These are phyloP conservation scores for Fraxinus americana DNA, from an alignment of 257 asterid species.

Conservation along the genomic window DNA sequence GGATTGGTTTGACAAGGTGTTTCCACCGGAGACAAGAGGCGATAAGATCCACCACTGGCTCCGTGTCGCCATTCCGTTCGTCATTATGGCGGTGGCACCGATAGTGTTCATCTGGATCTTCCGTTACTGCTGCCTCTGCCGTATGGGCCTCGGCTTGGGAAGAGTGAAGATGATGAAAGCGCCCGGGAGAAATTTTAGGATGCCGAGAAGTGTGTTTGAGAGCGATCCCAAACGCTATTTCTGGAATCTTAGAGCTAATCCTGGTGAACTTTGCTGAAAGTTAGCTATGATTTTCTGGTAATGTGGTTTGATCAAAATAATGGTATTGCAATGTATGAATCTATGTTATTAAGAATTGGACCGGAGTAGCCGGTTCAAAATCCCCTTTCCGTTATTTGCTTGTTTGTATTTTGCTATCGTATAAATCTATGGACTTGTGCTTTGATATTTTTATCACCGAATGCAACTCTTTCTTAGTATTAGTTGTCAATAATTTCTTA, in stretches of 20 bases:
- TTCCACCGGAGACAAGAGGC: conserved; percentile 45
- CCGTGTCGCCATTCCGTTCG: conserved; percentile 12
- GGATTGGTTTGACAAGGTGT: conserved; percentile 37
- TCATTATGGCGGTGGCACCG: conserved; percentile 14
- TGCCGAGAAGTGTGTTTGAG: conserved; percentile 36
- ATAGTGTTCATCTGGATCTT: conserved; percentile 18
- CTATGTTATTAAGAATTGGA: too few species aligned
- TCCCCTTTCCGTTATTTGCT: too few species aligned
- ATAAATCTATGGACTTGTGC: too few species aligned
- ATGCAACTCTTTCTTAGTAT: too few species aligned
- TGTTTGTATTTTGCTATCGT: too few species aligned
- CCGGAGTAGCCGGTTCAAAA: too few species aligned
- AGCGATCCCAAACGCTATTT: conserved; percentile 9
- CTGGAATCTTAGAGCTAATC: too few species aligned
- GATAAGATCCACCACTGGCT: conserved; percentile 35
- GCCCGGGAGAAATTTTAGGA: conserved; percentile 35
- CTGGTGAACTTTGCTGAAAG: conserved; percentile 19
- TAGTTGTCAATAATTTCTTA: too few species aligned
- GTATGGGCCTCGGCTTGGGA: background rate
- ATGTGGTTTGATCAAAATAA: background rate
- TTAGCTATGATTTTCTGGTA: background rate
- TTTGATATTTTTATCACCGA: too few species aligned
- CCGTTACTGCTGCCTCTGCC: conserved; percentile 21
- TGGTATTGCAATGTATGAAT: too few species aligned
- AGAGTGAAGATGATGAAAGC: conserved; percentile 47